Percentiles rank a stretch among this genome's conserved stretches.
phyloP scores from a whole-genome alignment of 2,329 filamentous ascomycete species.

The Cladosporium velox region DNA sequence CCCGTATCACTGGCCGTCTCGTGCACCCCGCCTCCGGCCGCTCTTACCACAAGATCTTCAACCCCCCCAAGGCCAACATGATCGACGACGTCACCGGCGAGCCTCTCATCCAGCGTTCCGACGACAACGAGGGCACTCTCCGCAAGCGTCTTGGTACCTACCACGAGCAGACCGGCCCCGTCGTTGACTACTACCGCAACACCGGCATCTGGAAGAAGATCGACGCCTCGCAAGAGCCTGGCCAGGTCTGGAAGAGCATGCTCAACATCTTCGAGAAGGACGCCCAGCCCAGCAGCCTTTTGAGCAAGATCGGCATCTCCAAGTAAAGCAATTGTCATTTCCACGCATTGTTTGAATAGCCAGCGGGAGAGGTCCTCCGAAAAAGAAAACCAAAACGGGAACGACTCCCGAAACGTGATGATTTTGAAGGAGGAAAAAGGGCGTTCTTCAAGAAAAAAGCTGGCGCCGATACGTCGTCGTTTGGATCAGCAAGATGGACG shows the following conservation, averaged over 20 bases:
- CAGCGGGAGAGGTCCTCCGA: neutral
- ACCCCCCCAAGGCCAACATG: conserved; percentile 92
- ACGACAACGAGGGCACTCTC: conserved; percentile 94
- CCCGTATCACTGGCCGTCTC: conserved; percentile 93
- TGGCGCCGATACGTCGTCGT: neutral
- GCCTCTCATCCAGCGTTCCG: conserved; percentile 90
- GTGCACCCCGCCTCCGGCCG: conserved; percentile 95
- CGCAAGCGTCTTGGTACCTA: conserved; percentile 94
- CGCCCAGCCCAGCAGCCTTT: conserved; percentile 45
- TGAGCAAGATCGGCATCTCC: conserved; percentile 58
- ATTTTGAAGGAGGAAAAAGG: conserved; percentile 2
- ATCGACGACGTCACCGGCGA: conserved; percentile 96
- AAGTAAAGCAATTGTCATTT: conserved; percentile 40
- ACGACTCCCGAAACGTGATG: neutral
- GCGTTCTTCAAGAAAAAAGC: neutral
- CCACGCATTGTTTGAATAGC: neutral
- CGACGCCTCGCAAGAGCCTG: conserved; percentile 93
- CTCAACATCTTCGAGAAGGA: conserved; percentile 72
- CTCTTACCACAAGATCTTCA: conserved; percentile 98
- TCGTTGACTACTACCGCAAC: conserved; percentile 95
- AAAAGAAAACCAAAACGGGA: no score
- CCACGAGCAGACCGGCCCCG: conserved; percentile 88
- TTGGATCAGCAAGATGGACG: conserved; percentile 8
- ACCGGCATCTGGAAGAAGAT: conserved; percentile 95
- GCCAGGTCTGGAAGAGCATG: conserved; percentile 92